Conservation (phyloP, 2,329 filamentous ascomycete species). For the Aspergillus transmontanensis region DNA sequence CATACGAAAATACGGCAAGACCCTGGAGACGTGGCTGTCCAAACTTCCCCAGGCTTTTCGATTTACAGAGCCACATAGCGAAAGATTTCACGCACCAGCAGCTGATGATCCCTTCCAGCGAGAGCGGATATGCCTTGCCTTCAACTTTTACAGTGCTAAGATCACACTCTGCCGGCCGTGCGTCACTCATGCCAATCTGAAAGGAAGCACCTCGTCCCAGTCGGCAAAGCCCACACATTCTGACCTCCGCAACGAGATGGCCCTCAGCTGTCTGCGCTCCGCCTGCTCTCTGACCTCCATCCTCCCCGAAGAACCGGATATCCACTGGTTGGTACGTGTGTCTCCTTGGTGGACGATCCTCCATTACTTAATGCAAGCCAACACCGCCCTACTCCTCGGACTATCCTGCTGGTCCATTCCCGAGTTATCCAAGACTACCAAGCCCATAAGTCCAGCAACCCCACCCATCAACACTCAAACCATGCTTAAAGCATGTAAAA, state of each 20-base stretch:
- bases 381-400: constrained; percentile 44
- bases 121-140: constrained; percentile 40
- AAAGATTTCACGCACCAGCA: constrained; percentile 23
- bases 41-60: constrained; percentile 36
- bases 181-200: constrained; percentile 37
- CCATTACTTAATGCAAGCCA: constrained; percentile 48
- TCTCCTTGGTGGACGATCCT: constrained; percentile 48
- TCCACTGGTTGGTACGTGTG: constrained; percentile 35
- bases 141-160: constrained; percentile 45
- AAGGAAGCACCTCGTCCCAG: not conserved
- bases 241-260: constrained; percentile 27
- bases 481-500: constrained; percentile 34
- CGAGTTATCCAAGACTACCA: not conserved
- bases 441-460: not conserved
- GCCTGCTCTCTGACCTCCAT: constrained; percentile 40
- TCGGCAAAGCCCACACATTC: not conserved
- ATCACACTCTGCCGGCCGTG: constrained; percentile 47
- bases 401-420: constrained; percentile 27
- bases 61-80: constrained; percentile 31
- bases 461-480: constrained; percentile 23
- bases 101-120: constrained; percentile 24
- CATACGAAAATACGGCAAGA: constrained; percentile 33
- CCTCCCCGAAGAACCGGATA: constrained; percentile 39
- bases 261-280: constrained; percentile 41
- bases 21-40: constrained; percentile 38